Evolutionary conservation across 2,329 filamentous ascomycete genomes (phyloP), one percentile per base, ranked within the genome.

Genomic region (Aspergillus intermedius): DNA sequence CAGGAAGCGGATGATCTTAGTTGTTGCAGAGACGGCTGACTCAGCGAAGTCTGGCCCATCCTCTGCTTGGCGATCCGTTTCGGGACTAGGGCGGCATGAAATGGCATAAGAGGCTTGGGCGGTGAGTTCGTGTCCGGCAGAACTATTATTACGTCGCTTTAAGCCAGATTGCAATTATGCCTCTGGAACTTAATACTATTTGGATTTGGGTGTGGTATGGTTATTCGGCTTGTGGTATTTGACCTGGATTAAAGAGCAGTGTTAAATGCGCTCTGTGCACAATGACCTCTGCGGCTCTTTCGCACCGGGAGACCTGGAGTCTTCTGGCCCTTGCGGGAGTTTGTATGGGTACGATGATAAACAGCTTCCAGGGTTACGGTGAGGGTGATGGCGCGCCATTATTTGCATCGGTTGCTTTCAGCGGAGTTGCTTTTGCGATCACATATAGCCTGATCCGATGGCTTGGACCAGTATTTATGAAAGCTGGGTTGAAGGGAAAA

Each of bases 381-480:
- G 25, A 84, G 50, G 87, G 82, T 21, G 87, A 95, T 69, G 91
- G 90, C 56, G 89, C 93, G 59, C 91, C 93, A 34, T 79, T 98
- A 60, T 78, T 94, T 57, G 91, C 90, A 8, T 95, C 89, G 1
- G 75, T 95, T 49, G 88, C 91, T 13, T 86, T 97, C 60, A 93
- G 88, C 62, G 81, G 86, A 19, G 76, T 95, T 56, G 90, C 88
- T 32, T 98, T 95, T 66, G 77, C 84, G 3, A 82, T 86, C 43
- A 83, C 83, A 52, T 97, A 88, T 69, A 83, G 87, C 61, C 81
- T 96, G 74, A 91, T 97, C 69, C 79, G 87, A 74, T 97, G 91
- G 91, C 85, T 96, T 5, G 91, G 91, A 1, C 84, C 88, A 48
- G 85, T 87, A 1, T 97, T 98, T 67, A 84, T 96, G 66, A 83